Percentiles rank a stretch among this genome's conserved stretches.
Evolutionary conservation across 2,329 filamentous ascomycete species (phyloP).

Genomic region (Xylariaceae sp.): DNA sequence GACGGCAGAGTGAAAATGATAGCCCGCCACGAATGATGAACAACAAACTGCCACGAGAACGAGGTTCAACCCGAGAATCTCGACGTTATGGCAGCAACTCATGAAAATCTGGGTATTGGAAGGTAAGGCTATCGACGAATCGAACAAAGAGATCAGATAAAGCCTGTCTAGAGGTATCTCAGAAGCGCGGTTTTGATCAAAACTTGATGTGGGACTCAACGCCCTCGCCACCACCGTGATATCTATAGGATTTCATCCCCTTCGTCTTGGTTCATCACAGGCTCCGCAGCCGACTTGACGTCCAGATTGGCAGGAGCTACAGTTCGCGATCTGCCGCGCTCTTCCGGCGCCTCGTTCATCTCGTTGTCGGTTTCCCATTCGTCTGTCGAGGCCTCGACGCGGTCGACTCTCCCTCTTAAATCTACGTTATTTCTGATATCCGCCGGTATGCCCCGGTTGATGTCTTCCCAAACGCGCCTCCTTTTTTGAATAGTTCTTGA

Average conservation of each 20-base stretch:
- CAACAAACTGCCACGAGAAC: too few relatives aligned
- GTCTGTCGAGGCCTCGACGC: conserved; percentile 13
- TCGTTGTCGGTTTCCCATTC: conserved; percentile 19
- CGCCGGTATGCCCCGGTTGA: conserved; percentile 41
- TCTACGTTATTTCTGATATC: conserved; percentile 7
- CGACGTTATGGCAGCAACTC: too few relatives aligned
- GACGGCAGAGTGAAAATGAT: too few relatives aligned
- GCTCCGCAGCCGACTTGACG: conserved; percentile 1
- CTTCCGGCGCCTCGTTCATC: conserved; percentile 21
- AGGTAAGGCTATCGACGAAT: neutral
- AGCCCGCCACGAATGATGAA: too few relatives aligned
- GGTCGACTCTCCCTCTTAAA: conserved; percentile 12
- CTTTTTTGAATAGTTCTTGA: conserved; percentile 44
- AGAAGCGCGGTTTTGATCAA: neutral
- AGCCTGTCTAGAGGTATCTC: conserved; percentile 2
- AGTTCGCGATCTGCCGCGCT: neutral
- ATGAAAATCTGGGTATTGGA: too few relatives aligned
- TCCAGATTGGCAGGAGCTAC: neutral
- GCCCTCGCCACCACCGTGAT: neutral
- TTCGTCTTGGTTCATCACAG: conserved; percentile 11
- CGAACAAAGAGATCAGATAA: neutral
- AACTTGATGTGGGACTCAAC: neutral
- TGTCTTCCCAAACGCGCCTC: conserved; percentile 52
- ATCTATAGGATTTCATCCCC: conserved; percentile 15
- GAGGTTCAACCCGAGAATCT: too few relatives aligned